Base-by-base conservation (phyloP, 2,329 filamentous ascomycete genomes). In the Nothopassalora personata region DNA sequence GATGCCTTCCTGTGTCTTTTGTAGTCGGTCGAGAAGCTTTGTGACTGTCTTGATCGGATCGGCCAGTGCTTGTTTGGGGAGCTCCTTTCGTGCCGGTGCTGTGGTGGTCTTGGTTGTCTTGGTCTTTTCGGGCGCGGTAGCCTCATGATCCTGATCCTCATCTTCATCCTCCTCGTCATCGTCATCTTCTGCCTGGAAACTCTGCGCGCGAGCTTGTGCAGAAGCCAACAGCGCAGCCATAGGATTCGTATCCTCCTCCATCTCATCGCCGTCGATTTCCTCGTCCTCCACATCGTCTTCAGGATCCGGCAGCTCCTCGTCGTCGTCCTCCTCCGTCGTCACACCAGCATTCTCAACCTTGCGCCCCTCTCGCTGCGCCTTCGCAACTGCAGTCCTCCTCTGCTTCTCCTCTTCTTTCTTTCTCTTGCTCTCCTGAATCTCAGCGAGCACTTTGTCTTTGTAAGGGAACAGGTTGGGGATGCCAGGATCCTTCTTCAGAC, bases 381-480 rank as follows among this genome's bases (percentile, higher is more conserved):
- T 82, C 58, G 86, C 86, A 70, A 91, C 78, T 71, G 95, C 89
- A 63, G 84, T 84, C 68, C 85, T 82, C 71, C 83, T 83, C 73
- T 84, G 80, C 59, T 83, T 82, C 71, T 96, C 90, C 71, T 96
- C 91, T 64, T 86, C 85, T 79, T 93, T 97, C 74, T 84, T 80
- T 66, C 87, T 79, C 72, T 88, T 88, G 69, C 85, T 88, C 77
- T 96, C 90, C 77, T 99, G 94, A 68, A 99, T 95, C 76, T 99
- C 91, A 59, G 92, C 86, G 34, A 99, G 83, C 30, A 99, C 84
- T 80, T 89, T 92, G 75, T 97, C 92, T 80, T 99, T 99, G 82
- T 94, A 97, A 0, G 94, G 94, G 78, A 97, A 99, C 36, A 97
- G 79, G 72, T 97, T 99, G 45, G 94, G 94, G 63, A 99, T 97